phyloP scores from a whole-genome alignment of 2,329 filamentous ascomycete genomes.

The Fusarium pseudoanthophilum region DNA sequence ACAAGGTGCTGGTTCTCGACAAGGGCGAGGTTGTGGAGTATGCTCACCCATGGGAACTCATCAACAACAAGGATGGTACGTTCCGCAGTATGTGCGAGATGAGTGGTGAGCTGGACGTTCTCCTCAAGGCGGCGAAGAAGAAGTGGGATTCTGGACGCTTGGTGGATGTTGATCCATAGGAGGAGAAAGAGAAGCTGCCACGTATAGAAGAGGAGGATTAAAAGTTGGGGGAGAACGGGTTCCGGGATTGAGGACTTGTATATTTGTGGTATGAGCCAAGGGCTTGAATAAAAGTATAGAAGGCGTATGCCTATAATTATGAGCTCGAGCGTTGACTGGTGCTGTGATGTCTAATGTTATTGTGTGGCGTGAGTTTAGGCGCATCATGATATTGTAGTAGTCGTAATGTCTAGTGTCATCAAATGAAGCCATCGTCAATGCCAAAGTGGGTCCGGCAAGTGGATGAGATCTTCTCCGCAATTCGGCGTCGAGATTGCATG shows the following conservation, averaged over 20 bases:
- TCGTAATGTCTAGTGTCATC: background rate
- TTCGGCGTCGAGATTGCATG: slow-evolving; percentile 27
- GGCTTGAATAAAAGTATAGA: slow-evolving; percentile 32
- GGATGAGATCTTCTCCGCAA: slow-evolving; percentile 25
- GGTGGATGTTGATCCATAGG: slow-evolving; percentile 48
- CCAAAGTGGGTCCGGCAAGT: slow-evolving; percentile 8
- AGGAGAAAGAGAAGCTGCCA: slow-evolving; percentile 1
- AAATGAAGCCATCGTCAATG: slow-evolving; percentile 10
- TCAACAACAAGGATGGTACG: slow-evolving; percentile 74
- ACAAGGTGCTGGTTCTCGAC: slow-evolving; percentile 95
- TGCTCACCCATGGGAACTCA: slow-evolving; percentile 86
- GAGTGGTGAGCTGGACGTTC: slow-evolving; percentile 65
- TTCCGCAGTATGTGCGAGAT: slow-evolving; percentile 74
- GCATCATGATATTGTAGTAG: background rate
- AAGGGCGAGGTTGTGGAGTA: slow-evolving; percentile 89
- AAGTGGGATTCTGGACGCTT: slow-evolving; percentile 56
- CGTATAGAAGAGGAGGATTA: slow-evolving; percentile 27
- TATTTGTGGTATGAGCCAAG: slow-evolving; percentile 1
- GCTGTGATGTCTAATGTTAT: no score
- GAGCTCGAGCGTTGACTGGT: background rate
- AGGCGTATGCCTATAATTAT: slow-evolving; percentile 12
- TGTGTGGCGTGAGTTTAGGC: background rate
- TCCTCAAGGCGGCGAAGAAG: slow-evolving; percentile 67
- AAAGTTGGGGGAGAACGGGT: background rate
- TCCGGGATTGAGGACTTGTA: slow-evolving; percentile 2